phyloP scores from a whole-genome alignment of 192 early-diverging fungal species.

The Coemansia sp. region DNA sequence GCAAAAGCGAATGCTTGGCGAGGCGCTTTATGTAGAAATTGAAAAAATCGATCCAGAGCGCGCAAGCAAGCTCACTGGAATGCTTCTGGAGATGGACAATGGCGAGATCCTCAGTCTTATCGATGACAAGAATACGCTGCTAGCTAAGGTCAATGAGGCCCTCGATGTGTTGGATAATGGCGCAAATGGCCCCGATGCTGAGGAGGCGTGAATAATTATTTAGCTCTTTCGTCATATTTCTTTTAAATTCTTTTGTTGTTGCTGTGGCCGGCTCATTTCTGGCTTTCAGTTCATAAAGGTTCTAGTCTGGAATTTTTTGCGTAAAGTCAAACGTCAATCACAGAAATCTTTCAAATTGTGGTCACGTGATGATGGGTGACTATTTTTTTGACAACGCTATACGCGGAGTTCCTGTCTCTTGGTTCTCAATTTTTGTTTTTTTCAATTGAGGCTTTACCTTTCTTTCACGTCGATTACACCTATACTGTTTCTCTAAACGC shows the following conservation, averaged over 20 bases:
- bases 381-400: too few species aligned
- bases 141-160: constrained; percentile 83
- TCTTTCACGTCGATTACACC: background rate
- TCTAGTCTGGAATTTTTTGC: constrained; percentile 7
- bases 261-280: constrained; percentile 1
- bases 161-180: constrained; percentile 65
- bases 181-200: constrained; percentile 24
- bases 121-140: constrained; percentile 77
- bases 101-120: constrained; percentile 86
- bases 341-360: too few species aligned
- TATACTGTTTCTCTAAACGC: background rate
- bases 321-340: too few species aligned
- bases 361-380: too few species aligned
- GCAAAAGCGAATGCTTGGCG: constrained; percentile 97
- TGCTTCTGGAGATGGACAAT: constrained; percentile 99
- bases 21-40: constrained; percentile 91
- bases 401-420: too few species aligned
- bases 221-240: background rate
- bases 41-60: constrained; percentile 61
- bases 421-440: background rate
- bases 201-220: background rate
- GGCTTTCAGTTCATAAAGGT: background rate
- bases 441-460: background rate
- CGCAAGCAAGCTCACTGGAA: constrained; percentile 98
- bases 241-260: background rate